Conservation (phyloP, 2,329 filamentous ascomycete genomes). For the Phyllosticta paracitricarpa region DNA sequence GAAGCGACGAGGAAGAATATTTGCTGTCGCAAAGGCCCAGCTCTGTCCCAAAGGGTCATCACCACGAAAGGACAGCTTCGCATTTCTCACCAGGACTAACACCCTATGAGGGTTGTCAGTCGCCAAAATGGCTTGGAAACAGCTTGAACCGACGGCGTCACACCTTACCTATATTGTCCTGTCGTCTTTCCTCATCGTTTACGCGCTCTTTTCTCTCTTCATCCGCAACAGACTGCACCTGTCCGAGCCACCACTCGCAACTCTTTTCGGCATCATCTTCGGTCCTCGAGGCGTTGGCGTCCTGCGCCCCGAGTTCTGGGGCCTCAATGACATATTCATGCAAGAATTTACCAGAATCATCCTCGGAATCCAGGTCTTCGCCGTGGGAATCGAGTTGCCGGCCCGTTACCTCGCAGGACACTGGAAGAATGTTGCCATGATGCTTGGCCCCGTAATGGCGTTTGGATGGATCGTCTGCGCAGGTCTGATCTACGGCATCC, state of each 20-base stretch:
- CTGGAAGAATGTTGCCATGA: constrained; percentile 40
- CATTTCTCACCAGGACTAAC: not conserved
- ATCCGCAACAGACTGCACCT: constrained; percentile 40
- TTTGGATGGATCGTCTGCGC: constrained; percentile 40
- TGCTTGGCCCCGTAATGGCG: constrained; percentile 44
- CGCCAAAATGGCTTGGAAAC: constrained; percentile 29
- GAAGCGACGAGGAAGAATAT: not conserved
- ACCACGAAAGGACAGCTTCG: not conserved
- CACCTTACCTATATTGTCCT: constrained; percentile 37
- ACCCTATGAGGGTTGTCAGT: not conserved
- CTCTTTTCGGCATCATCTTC: constrained; percentile 35
- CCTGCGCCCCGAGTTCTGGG: constrained; percentile 33
- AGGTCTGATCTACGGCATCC: constrained; percentile 36
- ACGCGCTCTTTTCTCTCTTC: constrained; percentile 36
- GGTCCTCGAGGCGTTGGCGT: constrained; percentile 32
- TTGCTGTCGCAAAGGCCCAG: not conserved
- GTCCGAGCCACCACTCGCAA: constrained; percentile 39
- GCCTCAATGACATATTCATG: constrained; percentile 32
- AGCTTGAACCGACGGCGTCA: constrained; percentile 37
- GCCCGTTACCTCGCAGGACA: constrained; percentile 40
- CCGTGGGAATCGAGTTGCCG: constrained; percentile 29
- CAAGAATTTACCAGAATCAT: constrained; percentile 35
- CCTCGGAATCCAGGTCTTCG: constrained; percentile 34
- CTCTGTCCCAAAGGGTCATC: not conserved
- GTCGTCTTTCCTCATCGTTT: constrained; percentile 35